A percentile compares a stretch with the other conserved stretches of the same genome.
phyloP scores from a whole-genome alignment of 495 filamentous ascomycete species.

The Lepraria neglecta region DNA sequence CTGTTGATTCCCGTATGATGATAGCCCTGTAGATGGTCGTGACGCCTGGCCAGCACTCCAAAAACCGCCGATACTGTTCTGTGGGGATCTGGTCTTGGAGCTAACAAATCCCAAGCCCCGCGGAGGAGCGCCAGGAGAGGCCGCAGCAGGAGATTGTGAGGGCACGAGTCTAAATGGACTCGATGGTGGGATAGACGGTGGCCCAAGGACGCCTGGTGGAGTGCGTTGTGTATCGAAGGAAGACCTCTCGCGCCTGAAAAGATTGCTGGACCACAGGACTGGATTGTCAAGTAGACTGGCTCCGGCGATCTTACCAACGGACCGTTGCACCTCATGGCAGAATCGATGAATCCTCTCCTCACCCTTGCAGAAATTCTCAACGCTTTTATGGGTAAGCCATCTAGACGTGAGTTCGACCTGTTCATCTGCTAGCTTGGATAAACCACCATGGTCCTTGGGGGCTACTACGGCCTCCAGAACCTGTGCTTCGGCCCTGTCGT shows the following conservation, averaged over 20 bases:
- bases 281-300: slow-evolving; percentile 81
- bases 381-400: slow-evolving; percentile 73
- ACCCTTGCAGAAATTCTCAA: slow-evolving; percentile 92
- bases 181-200: background rate
- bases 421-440: slow-evolving; percentile 93
- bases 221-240: slow-evolving; percentile 62
- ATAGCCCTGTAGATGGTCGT: background rate
- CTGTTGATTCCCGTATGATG: background rate
- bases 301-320: slow-evolving; percentile 79
- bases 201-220: background rate
- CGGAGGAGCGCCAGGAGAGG: background rate
- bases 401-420: slow-evolving; percentile 79
- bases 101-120: background rate
- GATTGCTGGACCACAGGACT: slow-evolving; percentile 85
- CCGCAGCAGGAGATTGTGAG: slow-evolving; percentile 2
- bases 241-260: slow-evolving; percentile 73
- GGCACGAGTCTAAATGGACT: background rate
- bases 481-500: slow-evolving; percentile 62
- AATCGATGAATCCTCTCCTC: slow-evolving; percentile 95
- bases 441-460: slow-evolving; percentile 73
- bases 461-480: slow-evolving; percentile 83
- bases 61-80: slow-evolving; percentile 12
- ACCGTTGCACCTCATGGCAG: slow-evolving; percentile 82
- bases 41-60: slow-evolving; percentile 14
- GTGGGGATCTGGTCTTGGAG: slow-evolving; percentile 6